Percentiles rank a stretch among this genome's conserved stretches.
phyloP scores from a whole-genome alignment of 805 yeast genomes.

The Priceomyces castillae region DNA sequence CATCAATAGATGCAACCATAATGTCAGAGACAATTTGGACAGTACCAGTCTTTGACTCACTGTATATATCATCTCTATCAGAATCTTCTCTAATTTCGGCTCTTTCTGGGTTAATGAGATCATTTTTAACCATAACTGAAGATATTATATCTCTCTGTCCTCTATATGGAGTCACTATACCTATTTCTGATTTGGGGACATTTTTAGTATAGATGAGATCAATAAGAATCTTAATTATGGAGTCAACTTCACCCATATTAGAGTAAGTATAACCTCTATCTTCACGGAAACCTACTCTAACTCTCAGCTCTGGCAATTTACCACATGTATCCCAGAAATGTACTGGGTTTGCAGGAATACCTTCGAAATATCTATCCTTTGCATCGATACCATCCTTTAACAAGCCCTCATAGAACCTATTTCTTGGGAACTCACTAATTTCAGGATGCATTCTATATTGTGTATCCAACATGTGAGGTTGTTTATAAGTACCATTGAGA shows the following conservation, averaged over 20 bases:
- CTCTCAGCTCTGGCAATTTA: conserved; percentile 45
- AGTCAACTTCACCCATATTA: conserved; percentile 52
- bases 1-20: conserved; percentile 59
- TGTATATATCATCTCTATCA: conserved; percentile 59
- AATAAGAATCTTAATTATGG: conserved; percentile 47
- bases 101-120: conserved; percentile 53
- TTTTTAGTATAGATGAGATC: conserved; percentile 53
- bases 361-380: conserved; percentile 45
- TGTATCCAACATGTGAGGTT: conserved; percentile 66
- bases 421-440: conserved; percentile 58
- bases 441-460: conserved; percentile 69
- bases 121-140: conserved; percentile 45
- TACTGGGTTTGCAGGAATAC: conserved; percentile 50
- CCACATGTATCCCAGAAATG: conserved; percentile 60
- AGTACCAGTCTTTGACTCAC: conserved; percentile 45
- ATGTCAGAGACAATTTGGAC: conserved; percentile 47
- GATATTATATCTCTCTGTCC: conserved; percentile 70
- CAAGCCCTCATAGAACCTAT: conserved; percentile 47
- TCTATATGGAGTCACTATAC: conserved; percentile 72
- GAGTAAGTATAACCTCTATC: conserved; percentile 57
- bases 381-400: conserved; percentile 59
- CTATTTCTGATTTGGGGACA: conserved; percentile 50
- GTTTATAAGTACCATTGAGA: conserved; percentile 55
- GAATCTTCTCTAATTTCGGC: conserved; percentile 48
- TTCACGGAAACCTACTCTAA: conserved; percentile 46